phyloP scores from a whole-genome alignment of 768 basidiomycete genomes.

The Calocybe indica region DNA sequence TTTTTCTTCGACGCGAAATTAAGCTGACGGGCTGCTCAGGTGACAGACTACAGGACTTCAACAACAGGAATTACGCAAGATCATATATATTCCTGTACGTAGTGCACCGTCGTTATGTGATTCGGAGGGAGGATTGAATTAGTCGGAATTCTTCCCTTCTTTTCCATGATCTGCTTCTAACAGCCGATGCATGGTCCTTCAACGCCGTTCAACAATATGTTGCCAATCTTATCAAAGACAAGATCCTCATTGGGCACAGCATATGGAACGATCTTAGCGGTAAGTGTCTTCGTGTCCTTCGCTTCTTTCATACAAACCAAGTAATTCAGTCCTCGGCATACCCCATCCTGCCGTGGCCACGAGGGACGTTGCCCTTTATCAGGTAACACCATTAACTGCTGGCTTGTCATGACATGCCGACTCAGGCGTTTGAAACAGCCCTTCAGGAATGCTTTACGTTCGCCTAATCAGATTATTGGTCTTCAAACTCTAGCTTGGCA shows the following conservation, averaged over 20 bases:
- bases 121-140: no score
- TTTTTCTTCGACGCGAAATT: not conserved
- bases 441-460: slow-evolving; percentile 65
- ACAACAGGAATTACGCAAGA: slow-evolving; percentile 48
- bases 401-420: slow-evolving; percentile 4
- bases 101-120: not conserved
- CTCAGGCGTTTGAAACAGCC: slow-evolving; percentile 33
- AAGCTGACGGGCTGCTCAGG: slow-evolving; percentile 24
- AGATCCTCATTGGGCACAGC: slow-evolving; percentile 69
- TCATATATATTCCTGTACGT: slow-evolving; percentile 34
- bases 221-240: slow-evolving; percentile 60
- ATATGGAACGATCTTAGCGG: slow-evolving; percentile 81
- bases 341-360: slow-evolving; percentile 75
- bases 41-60: slow-evolving; percentile 68
- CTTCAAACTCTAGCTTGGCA: slow-evolving; percentile 79
- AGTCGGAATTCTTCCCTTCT: not conserved
- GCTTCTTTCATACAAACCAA: not conserved
- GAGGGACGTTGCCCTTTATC: slow-evolving; percentile 76
- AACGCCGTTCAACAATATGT: slow-evolving; percentile 59
- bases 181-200: slow-evolving; percentile 53
- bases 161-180: not conserved
- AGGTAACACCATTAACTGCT: slow-evolving; percentile 21
- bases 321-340: slow-evolving; percentile 61
- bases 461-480: slow-evolving; percentile 63
- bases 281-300: slow-evolving; percentile 21